Conservation (phyloP, 805 yeast species). For the Candida krabiensis region DNA sequence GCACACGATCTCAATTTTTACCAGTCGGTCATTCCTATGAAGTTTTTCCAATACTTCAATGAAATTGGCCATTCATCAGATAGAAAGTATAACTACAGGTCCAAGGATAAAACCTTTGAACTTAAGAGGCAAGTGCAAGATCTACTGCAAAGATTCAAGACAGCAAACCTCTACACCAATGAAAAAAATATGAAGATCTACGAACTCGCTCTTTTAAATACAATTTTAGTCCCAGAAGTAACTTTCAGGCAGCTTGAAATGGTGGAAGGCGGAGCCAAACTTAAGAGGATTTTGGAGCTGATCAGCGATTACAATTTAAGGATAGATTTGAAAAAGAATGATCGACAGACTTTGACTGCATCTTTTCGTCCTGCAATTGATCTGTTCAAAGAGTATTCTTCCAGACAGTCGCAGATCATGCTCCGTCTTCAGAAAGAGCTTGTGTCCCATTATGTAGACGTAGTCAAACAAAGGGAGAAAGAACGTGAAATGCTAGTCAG, state of each 20-base stretch:
- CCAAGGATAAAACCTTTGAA: conserved; percentile 44
- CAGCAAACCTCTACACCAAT: conserved; percentile 31
- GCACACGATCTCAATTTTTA: conserved; percentile 41
- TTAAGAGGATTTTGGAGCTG: conserved; percentile 13
- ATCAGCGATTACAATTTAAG: conserved; percentile 12
- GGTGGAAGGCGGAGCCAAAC: conserved; percentile 12
- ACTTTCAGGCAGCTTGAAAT: conserved; percentile 14
- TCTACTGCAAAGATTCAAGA: conserved; percentile 31
- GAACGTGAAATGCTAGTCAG: conserved; percentile 14
- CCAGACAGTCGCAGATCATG: conserved; percentile 12
- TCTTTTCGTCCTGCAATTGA: conserved; percentile 17
- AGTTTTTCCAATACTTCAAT: conserved; percentile 63
- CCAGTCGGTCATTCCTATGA: conserved; percentile 55
- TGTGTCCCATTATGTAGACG: conserved; percentile 8
- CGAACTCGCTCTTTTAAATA: conserved; percentile 17
- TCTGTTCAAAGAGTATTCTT: conserved; percentile 5
- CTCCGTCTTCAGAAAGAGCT: conserved; percentile 17
- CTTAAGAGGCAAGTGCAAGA: conserved; percentile 34
- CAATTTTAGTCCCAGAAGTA: conserved; percentile 19
- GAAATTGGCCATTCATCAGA: conserved; percentile 46
- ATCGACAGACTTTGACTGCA: conserved; percentile 4
- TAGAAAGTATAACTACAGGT: conserved; percentile 17
- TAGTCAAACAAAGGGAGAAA: conserved; percentile 7
- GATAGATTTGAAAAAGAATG: conserved; percentile 15
- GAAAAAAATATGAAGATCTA: conserved; percentile 29